phyloP scores from a whole-genome alignment of 2,329 filamentous ascomycete genomes.

The Curvularia lunata region DNA sequence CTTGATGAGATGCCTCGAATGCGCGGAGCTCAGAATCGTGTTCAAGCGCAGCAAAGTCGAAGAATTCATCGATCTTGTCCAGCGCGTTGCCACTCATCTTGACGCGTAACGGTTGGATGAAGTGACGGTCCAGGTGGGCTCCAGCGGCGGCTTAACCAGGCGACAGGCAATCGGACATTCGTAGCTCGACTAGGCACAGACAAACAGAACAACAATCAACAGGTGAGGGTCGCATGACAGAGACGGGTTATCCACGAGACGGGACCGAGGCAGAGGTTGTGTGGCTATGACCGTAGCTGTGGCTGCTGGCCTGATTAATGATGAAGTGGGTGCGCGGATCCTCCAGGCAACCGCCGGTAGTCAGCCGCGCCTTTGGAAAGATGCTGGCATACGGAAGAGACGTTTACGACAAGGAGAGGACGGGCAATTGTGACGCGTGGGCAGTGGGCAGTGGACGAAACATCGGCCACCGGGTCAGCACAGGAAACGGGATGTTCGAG shows the following conservation, averaged over 20 bases:
- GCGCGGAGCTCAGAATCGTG: constrained; percentile 19
- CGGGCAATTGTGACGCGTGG: not conserved
- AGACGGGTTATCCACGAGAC: constrained; percentile 17
- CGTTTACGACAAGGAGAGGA: not conserved
- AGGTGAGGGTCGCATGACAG: constrained; percentile 25
- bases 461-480: not conserved
- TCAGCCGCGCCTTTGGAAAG: not conserved
- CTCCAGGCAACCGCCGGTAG: constrained; percentile 28
- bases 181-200: constrained; percentile 1
- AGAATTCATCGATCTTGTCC: constrained; percentile 43
- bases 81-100: constrained; percentile 24
- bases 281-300: constrained; percentile 10
- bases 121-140: constrained; percentile 3
- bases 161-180: constrained; percentile 13
- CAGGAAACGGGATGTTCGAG: not conserved
- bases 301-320: constrained; percentile 11
- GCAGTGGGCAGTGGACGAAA: not conserved
- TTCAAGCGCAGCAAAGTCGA: constrained; percentile 44
- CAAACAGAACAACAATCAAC: constrained; percentile 4
- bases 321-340: constrained; percentile 31
- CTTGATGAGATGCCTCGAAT: not conserved
- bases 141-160: constrained; percentile 25
- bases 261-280: constrained; percentile 23
- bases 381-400: not conserved
- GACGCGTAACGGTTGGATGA: constrained; percentile 5